Conservation (phyloP, 371 early-diverging fungal species). For the Circinella minor region DNA sequence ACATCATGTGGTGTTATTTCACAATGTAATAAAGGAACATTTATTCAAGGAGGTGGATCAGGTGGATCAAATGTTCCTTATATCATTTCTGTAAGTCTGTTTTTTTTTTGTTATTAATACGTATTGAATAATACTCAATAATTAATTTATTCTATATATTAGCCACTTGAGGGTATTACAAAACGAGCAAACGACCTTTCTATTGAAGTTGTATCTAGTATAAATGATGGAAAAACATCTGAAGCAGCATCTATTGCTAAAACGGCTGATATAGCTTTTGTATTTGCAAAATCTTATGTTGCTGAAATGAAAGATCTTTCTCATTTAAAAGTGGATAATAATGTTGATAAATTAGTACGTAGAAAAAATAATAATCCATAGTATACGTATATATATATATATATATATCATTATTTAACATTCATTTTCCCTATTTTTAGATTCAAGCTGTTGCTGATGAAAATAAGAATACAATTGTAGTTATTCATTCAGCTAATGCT, state of each 20-base stretch:
- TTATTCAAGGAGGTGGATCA: conserved; percentile 69
- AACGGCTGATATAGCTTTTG: conserved; percentile 55
- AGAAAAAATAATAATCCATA: background rate
- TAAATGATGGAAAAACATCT: conserved; percentile 31
- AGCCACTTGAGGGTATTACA: conserved; percentile 37
- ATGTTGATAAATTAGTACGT: conserved; percentile 58
- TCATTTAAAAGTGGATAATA: conserved; percentile 57
- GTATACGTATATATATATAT: no score
- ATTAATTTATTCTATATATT: background rate
- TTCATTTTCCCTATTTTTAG: no score
- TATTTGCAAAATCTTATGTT: conserved; percentile 59
- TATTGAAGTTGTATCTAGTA: conserved; percentile 26
- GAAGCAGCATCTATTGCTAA: conserved; percentile 37
- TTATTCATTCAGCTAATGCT: conserved; percentile 50
- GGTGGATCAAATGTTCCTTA: conserved; percentile 65
- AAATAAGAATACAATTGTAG: conserved; percentile 51
- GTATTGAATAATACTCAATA: no score
- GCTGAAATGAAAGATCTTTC: conserved; percentile 64
- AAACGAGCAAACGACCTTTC: conserved; percentile 32
- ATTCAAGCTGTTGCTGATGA: conserved; percentile 46
- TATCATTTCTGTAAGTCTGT: conserved; percentile 43
- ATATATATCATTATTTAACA: no score
- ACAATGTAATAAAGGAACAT: conserved; percentile 45
- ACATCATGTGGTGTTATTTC: background rate
- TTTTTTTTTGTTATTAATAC: background rate